Evolutionary conservation across 176 grass and related monocot species (phyloP).

Genomic region (Ensete glaucum): DNA sequence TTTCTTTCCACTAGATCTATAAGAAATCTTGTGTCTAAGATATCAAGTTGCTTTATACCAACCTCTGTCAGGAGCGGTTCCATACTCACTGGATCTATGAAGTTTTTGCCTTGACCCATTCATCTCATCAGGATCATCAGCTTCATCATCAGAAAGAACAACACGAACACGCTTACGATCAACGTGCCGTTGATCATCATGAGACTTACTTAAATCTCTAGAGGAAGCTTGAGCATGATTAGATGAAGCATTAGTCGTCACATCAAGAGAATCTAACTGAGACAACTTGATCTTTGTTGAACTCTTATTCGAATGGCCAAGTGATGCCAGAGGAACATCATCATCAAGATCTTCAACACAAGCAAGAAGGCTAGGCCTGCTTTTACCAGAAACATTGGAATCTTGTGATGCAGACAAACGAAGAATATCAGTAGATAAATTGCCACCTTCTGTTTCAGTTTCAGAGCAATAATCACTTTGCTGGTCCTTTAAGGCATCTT

Average conservation of each 20-base stretch:
- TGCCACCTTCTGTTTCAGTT: constrained; percentile 66
- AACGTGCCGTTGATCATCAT: constrained; percentile 31
- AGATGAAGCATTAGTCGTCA: constrained; percentile 25
- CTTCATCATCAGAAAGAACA: constrained; percentile 88
- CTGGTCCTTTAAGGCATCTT: constrained; percentile 29
- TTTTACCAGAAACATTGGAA: constrained; percentile 21
- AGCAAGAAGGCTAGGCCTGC: constrained; percentile 6
- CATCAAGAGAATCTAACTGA: constrained; percentile 26
- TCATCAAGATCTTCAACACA: constrained; percentile 40
- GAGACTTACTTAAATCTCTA: constrained; percentile 31
- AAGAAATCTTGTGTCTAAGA: neutral
- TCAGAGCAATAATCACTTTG: constrained; percentile 72
- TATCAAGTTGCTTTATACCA: constrained; percentile 20
- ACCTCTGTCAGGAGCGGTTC: constrained; percentile 31
- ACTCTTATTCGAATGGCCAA: constrained; percentile 43
- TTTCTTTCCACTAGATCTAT: neutral
- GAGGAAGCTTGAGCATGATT: constrained; percentile 21
- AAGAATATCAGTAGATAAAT: constrained; percentile 31
- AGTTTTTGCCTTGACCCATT: constrained; percentile 27
- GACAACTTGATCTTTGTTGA: constrained; percentile 34
- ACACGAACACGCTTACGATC: constrained; percentile 68
- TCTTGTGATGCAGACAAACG: constrained; percentile 12
- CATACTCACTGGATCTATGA: constrained; percentile 28
- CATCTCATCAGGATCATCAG: constrained; percentile 38
- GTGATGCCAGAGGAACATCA: constrained; percentile 47